Evolutionary conservation across 306 rosid genomes (phyloP), one percentile per base, ranked within the genome.

Genomic region (Sechiopsis laciniata): DNA sequence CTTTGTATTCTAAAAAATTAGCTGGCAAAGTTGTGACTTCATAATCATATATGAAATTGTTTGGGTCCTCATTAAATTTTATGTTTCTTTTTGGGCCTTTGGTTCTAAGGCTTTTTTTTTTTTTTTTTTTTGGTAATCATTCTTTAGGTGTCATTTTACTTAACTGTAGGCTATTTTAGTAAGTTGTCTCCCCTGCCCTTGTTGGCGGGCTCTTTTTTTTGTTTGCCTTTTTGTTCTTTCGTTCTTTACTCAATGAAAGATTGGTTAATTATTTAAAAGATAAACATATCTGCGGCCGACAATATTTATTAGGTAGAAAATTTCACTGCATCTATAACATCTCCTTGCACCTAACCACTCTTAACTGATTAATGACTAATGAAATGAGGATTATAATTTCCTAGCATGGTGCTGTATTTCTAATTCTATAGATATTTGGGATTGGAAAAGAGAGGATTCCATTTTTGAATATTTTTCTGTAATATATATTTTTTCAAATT

Each of bases 401-500:
- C 29, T 37, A 20, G 73, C 56, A 67, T 67, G 73, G 56, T 20
- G 19, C 19, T 69, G 17, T 70, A 52, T 51, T 48, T n/a, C n/a
- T n/a, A n/a, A n/a, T n/a, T 17, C 55, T 42, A 11, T 66, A 5
- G 72, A 9, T 51, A 24, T 70, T 26, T 9, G 21, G 37, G 37
- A 32, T 26, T 9, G 19, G 24, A 52, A 52, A 51, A 70, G 60
- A 46, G 26, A 70, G 21, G 68, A 58, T 60, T 29, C 2, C 21
- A 8, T 26, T 74, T 74, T 15, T 40, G 7, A 14, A 50, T 29
- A 15, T 5, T 40, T 40, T 55, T 73, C 20, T 48, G 24, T 51
- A 10, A 20, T 12, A 40, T 61, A 32, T 48, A 24, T 8, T 0
- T 50, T 53, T 63, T 59, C 20, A 17, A 9, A 0, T 48, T 75